Percentiles rank a stretch among this genome's conserved stretches.
Evolutionary conservation across 2,329 filamentous ascomycete species (phyloP).

Genomic region (Aspergillus floridensis): DNA sequence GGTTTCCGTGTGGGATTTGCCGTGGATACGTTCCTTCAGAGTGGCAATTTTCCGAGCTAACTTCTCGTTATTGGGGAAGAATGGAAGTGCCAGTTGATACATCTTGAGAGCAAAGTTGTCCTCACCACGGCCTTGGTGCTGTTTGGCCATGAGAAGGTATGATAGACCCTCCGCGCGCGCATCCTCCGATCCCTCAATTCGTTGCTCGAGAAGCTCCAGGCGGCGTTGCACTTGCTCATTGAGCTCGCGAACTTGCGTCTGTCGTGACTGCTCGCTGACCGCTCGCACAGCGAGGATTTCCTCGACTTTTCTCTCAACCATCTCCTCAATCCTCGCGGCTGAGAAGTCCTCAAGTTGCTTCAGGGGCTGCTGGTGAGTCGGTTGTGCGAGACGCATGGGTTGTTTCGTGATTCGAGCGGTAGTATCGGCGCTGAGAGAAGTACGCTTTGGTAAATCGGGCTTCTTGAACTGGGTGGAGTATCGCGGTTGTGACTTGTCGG

Average conservation of each 20-base stretch:
- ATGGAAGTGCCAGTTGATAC: slow-evolving; percentile 80
- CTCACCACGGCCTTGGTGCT: slow-evolving; percentile 81
- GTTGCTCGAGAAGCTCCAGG: slow-evolving; percentile 78
- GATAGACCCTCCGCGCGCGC: slow-evolving; percentile 76
- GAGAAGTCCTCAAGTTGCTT: slow-evolving; percentile 55
- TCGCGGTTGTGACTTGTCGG: slow-evolving; percentile 61
- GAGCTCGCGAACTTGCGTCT: slow-evolving; percentile 52
- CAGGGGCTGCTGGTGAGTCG: slow-evolving; percentile 27
- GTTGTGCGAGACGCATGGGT: slow-evolving; percentile 37
- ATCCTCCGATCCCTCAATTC: slow-evolving; percentile 77
- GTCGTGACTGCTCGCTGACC: slow-evolving; percentile 53
- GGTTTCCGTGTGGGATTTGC: slow-evolving; percentile 18
- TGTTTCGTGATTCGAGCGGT: slow-evolving; percentile 49
- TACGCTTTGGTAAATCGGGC: slow-evolving; percentile 46
- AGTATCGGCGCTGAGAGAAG: slow-evolving; percentile 38
- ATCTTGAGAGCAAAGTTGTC: slow-evolving; percentile 74
- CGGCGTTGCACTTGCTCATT: slow-evolving; percentile 77
- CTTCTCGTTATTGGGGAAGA: slow-evolving; percentile 82
- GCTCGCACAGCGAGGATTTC: slow-evolving; percentile 81
- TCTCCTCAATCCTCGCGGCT: slow-evolving; percentile 76
- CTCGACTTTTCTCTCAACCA: slow-evolving; percentile 87
- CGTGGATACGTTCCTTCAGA: slow-evolving; percentile 51
- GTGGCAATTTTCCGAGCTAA: slow-evolving; percentile 56
- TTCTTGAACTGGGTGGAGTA: slow-evolving; percentile 36
- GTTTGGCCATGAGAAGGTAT: slow-evolving; percentile 84